Base-by-base conservation (phyloP, 1,284 basidiomycete species). In the Sanguinoderma infundibulare region DNA sequence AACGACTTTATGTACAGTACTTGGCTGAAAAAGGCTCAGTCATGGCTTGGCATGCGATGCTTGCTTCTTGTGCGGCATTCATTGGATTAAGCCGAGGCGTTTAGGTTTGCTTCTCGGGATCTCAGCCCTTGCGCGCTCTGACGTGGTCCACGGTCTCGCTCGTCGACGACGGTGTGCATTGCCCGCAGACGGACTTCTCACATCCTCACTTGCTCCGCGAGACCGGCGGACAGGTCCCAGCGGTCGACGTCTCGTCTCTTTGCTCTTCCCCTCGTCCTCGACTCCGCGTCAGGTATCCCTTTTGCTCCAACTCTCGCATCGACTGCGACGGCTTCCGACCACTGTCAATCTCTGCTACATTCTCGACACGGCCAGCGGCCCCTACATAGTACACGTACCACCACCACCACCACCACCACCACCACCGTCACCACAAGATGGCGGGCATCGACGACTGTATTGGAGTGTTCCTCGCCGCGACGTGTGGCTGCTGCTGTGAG, bases 401-500 rank as follows among this genome's bases (percentile, higher is more conserved):
- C n/a, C 28, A 14, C 3, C 17, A 12, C 14, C n/a, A 20, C 53
- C 3, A 35, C 10, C n/a, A n/a, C n/a, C n/a, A 46, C 44, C n/a
- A 55, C n/a, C 28, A 14, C 3, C 17, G 20, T 9, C n/a, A 20
- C 53, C 3, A 35, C 10, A 44, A 4, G 17, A 66, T 66, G 62
- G 55, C 65, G 5, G 57, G 55, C 5, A 8, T 61, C 34, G 65
- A 64, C 44, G 60, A 55, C 49, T 24, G 32, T 61, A 7, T 55
- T 59, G 50, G 47, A 22, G 17, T 61, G 40, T 51, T 20, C 24
- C 22, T 26, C 32, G n/a, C 38, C 38, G 58, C 52, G 60, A 52
- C 28, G 2, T 57, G 39, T 61, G 53, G 51, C 34, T 66, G 65
- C 53, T 63, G 39, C 57, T 59, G 65, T 66, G 47, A 59, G 65